Base-by-base conservation (phyloP, 768 basidiomycete species). In the Rhizopogon vinicolor region DNA sequence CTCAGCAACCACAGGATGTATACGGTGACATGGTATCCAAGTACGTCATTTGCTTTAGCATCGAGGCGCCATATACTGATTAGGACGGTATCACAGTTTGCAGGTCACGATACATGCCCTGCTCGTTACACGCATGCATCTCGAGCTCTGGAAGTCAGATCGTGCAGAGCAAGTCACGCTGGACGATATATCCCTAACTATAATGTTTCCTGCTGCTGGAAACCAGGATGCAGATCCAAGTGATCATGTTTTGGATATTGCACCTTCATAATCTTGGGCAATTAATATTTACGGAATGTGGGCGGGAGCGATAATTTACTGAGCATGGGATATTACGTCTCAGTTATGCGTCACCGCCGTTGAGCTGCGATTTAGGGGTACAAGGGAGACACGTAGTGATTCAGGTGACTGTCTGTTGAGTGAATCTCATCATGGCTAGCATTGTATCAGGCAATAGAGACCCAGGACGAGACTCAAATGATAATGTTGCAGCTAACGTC, bases 71-170 rank as follows among this genome's bases (percentile, higher is more conserved):
- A 31, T 18, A 41, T 18, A n/a, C 52, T 53, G 10, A 53, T 5
- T 31, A 41, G 16, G 28, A 31, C 12, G 29, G 10, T 31, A 46
- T 19, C 5, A 31, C 25, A 53, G 52, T 16, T 14, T 53, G 16
- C 52, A 53, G 43, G 52, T 51, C 8, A 31, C 41, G 9, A 14
- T 53, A 19, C 52, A 53, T 31, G 46, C 52, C 16, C 9, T 53
- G 6, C 52, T 53, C 31, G 46, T 51, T 31, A 51, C 46, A 10
- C 45, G 52, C 7, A 51, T 53, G 52, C 52, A 53, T 46, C 40
- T 51, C 5, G 46, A 12, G 42, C 42, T 53, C 10, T 53, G 52
- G 52, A 53, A 14, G 18, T 51, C 50, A 16, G 50, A 51, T 44
- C 50, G 40, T 18, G 40, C 13, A 16, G 9, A 16, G 28, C 3